A percentile compares a stretch with the other conserved stretches of the same genome.
These are phyloP conservation scores for Suhomyces kilbournensis DNA, from an alignment of 805 yeast species.

Conservation along the genomic window DNA sequence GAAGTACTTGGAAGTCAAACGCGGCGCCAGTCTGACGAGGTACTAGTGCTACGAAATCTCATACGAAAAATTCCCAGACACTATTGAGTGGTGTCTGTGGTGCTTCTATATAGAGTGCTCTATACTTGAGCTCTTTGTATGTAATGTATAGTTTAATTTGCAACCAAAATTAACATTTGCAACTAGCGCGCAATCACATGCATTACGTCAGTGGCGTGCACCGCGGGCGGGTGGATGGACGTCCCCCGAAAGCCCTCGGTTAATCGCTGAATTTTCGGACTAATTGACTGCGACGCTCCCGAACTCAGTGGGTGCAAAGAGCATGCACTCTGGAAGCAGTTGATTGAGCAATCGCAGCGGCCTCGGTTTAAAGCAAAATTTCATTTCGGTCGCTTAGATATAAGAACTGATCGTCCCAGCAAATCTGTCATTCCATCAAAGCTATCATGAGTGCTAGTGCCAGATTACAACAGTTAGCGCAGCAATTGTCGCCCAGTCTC, in stretches of 20 bases:
- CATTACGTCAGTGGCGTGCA: background rate
- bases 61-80: too few species aligned
- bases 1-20: slow-evolving; percentile 16
- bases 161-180: background rate
- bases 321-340: background rate
- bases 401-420: background rate
- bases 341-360: background rate
- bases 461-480: slow-evolving; percentile 29
- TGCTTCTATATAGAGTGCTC: too few species aligned
- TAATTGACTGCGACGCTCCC: background rate
- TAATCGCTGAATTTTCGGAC: background rate
- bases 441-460: slow-evolving; percentile 13
- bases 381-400: background rate
- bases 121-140: too few species aligned
- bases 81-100: too few species aligned
- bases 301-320: background rate
- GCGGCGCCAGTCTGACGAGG: background rate
- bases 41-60: too few species aligned
- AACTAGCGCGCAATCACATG: background rate
- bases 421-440: background rate
- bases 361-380: background rate
- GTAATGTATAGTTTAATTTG: background rate
- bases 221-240: background rate
- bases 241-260: background rate
- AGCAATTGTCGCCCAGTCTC: slow-evolving; percentile 22